These are phyloP conservation scores for Salinomyces thailandicus DNA, from an alignment of 2,329 filamentous ascomycete genomes.

Conservation along the genomic window DNA sequence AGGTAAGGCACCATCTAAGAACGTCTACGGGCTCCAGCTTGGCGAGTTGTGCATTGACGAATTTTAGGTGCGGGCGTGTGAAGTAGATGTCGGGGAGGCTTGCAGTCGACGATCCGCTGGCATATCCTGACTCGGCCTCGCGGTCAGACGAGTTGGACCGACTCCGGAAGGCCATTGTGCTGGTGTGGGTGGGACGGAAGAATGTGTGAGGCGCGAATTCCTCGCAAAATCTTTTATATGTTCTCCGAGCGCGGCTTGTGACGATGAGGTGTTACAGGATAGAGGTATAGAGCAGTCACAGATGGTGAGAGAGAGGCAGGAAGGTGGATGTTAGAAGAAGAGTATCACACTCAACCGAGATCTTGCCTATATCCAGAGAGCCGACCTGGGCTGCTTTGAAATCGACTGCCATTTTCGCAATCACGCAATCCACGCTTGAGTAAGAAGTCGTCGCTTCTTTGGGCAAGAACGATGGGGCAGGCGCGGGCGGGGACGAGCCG, in stretches of 20 bases:
- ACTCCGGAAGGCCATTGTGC: constrained; percentile 17
- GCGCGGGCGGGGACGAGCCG: too few relatives aligned
- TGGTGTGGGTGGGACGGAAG: constrained; percentile 3
- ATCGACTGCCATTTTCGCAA: too few relatives aligned
- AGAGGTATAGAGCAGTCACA: neutral
- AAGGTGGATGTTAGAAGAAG: too few relatives aligned
- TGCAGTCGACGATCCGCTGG: constrained; percentile 53
- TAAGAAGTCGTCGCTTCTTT: too few relatives aligned
- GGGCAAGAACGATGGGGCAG: too few relatives aligned
- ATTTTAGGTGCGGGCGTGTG: constrained; percentile 76
- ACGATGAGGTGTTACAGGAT: neutral
- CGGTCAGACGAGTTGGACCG: constrained; percentile 23
- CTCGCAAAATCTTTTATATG: too few relatives aligned
- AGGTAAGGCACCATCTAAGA: constrained; percentile 80
- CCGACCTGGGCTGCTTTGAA: constrained; percentile 15
- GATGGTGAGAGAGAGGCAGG: neutral
- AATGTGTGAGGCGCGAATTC: too few relatives aligned
- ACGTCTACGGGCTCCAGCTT: constrained; percentile 82
- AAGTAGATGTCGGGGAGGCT: constrained; percentile 69
- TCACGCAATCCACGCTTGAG: too few relatives aligned
- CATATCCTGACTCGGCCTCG: constrained; percentile 73
- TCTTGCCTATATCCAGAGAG: constrained; percentile 13
- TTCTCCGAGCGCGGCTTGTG: neutral
- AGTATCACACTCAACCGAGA: constrained; percentile 1
- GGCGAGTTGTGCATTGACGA: constrained; percentile 82